Evolutionary conservation across 2,329 filamentous ascomycete genomes (phyloP), one percentile per base, ranked within the genome.

Genomic region (Xylariaceae sp.): DNA sequence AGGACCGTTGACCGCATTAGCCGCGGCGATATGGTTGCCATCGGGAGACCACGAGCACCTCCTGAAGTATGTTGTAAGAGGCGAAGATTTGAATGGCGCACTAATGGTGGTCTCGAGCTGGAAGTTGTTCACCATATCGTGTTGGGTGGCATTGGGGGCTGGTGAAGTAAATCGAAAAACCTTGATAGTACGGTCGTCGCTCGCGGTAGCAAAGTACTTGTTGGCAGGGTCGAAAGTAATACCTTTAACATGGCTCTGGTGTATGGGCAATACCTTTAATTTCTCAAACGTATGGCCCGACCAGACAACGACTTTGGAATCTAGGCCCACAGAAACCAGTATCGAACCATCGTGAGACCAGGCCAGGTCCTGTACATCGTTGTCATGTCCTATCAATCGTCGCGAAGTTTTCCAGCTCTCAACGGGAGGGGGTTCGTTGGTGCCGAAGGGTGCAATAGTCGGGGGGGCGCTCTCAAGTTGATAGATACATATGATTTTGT

Each of bases 401-500:
- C 89, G 87, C 57, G 90, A 85, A 17, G 95, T 95, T 66, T 95
- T 90, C 93, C 93, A 98, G 57, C 96, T 97, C 73, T 98, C 93
- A 35, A 95, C 86, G 0, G 91, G 89, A 3, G 91, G 89, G 22
- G 89, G 81, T 61, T 97, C 93, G 63, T 90, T 93, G 38, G 86
- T 82, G 47, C 86, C 85, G 9, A 87, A 85, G 9, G 86, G 79
- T 39, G 85, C 77, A 56, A 87, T 79, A 19, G 86, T 75, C 3
- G 90, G 87, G 18, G 87, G 81, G 59, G 83, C 87, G 43, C 85
- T 79, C 65, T 97, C 89, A 41, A 96, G 78, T 48, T 87, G 84
- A 66, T 98, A 98, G 52, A 98, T 89, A 66, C 93, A 96, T 51
- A 98, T 94, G 60, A 98, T 91, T 73, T 96, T 96, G 71, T 98